These are phyloP conservation scores for Aspergillus asperescens DNA, from an alignment of 495 filamentous ascomycete genomes.

Conservation along the genomic window DNA sequence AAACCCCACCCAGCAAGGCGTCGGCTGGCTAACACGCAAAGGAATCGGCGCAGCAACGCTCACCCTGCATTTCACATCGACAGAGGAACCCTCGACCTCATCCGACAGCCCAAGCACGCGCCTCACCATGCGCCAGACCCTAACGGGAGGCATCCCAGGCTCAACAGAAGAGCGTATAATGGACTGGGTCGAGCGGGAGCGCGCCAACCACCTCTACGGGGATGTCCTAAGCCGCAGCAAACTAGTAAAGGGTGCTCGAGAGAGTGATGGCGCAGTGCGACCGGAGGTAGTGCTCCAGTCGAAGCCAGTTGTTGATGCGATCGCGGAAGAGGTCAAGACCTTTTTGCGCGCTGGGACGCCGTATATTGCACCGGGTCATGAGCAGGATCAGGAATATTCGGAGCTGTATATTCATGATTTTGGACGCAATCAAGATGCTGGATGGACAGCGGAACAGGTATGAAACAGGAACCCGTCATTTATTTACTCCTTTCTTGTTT, in stretches of 20 bases:
- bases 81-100: not conserved
- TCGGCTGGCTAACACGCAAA: conserved; percentile 14
- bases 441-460: conserved; percentile 15
- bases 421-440: conserved; percentile 9
- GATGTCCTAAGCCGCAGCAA: conserved; percentile 4
- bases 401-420: conserved; percentile 12
- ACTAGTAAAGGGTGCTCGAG: conserved; percentile 1
- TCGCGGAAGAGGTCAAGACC: not conserved
- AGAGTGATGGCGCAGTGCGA: not conserved
- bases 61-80: conserved; percentile 5
- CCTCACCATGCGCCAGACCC: conserved; percentile 11
- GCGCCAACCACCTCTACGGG: conserved; percentile 14
- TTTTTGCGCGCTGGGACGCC: conserved; percentile 1
- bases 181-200: conserved; percentile 13
- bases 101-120: not conserved
- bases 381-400: not conserved
- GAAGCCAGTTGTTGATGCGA: not conserved
- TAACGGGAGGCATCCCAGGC: conserved; percentile 10
- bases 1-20: conserved; percentile 8
- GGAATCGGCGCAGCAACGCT: conserved; percentile 9
- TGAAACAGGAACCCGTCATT: not conserved
- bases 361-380: not conserved
- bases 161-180: conserved; percentile 12
- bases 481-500: too few relatives aligned
- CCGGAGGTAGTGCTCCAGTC: conserved; percentile 4